Evolutionary conservation across 495 filamentous ascomycete species (phyloP).

Genomic region (Extremus antarcticus): DNA sequence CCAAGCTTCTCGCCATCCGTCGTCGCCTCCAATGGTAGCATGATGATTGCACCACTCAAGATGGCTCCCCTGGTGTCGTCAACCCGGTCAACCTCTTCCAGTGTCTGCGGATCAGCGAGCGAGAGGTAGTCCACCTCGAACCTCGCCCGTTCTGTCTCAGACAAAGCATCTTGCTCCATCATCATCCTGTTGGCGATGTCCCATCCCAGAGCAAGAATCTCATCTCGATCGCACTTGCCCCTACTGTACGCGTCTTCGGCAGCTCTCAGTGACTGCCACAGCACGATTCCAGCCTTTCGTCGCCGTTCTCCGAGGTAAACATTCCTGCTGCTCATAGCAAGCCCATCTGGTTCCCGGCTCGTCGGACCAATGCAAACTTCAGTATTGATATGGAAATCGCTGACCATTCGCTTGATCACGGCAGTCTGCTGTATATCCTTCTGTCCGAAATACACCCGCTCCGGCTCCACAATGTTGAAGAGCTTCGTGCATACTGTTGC

Average conservation of each 20-base stretch:
- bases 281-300: conserved; percentile 56
- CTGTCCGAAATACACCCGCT: conserved; percentile 91
- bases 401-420: conserved; percentile 73
- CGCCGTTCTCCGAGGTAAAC: conserved; percentile 76
- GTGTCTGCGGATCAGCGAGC: conserved; percentile 65
- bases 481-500: conserved; percentile 96
- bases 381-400: conserved; percentile 74
- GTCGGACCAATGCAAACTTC: conserved; percentile 66
- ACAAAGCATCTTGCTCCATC: conserved; percentile 51
- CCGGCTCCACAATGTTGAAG: conserved; percentile 81
- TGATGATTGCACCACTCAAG: conserved; percentile 79
- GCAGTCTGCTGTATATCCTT: conserved; percentile 97
- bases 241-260: conserved; percentile 56
- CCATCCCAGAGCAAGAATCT: conserved; percentile 58
- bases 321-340: conserved; percentile 92
- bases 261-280: conserved; percentile 54
- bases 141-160: conserved; percentile 48
- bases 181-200: conserved; percentile 39
- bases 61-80: conserved; percentile 59
- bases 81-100: conserved; percentile 63
- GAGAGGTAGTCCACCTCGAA: conserved; percentile 88
- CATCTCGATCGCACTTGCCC: conserved; percentile 46
- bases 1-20: conserved; percentile 56
- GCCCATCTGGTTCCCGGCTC: conserved; percentile 64
- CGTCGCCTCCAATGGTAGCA: conserved; percentile 66